A percentile compares a stretch with the other conserved stretches of the same genome.
Evolutionary conservation across 2,329 filamentous ascomycete genomes (phyloP).

Genomic region (Pseudogymnoascus sp.): DNA sequence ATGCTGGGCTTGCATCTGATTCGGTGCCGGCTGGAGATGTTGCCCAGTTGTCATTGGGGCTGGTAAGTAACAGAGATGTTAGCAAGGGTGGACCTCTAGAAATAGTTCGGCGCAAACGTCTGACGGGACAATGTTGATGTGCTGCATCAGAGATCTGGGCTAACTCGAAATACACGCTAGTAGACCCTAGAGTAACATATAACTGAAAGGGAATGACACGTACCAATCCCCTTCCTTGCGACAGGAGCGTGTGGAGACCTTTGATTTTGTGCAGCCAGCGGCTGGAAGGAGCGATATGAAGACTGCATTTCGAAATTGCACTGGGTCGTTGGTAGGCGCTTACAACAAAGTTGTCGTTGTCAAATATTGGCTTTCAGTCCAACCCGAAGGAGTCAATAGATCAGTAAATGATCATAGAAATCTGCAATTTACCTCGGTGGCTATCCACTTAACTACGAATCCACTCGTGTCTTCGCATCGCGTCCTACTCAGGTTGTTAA

Average conservation of each 20-base stretch:
- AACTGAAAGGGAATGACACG: conserved; percentile 18
- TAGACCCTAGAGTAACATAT: conserved; percentile 8
- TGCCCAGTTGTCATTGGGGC: conserved; percentile 27
- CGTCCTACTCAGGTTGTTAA: conserved; percentile 1
- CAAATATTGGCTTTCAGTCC: not conserved
- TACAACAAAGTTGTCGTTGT: not conserved
- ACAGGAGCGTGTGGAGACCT: conserved; percentile 27
- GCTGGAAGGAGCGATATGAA: conserved; percentile 25
- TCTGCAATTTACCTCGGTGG: conserved; percentile 4
- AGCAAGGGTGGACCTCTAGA: conserved; percentile 8
- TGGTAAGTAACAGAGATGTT: conserved; percentile 15
- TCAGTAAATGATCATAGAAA: not conserved
- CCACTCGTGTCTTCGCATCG: conserved; percentile 8
- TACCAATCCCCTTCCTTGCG: conserved; percentile 31
- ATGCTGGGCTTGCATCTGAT: conserved; percentile 46
- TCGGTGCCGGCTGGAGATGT: conserved; percentile 36
- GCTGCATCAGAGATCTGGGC: conserved; percentile 2
- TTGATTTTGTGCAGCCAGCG: conserved; percentile 15
- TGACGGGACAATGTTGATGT: conserved; percentile 1
- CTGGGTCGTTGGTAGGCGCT: not conserved
- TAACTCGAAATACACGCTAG: conserved; percentile 8
- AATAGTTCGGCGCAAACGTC: conserved; percentile 5
- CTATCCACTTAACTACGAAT: conserved; percentile 3
- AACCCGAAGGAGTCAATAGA: conserved; percentile 2
- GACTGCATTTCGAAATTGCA: conserved; percentile 25